Percentiles rank a stretch among this genome's conserved stretches.
phyloP scores from a whole-genome alignment of 116 monocot genomes.

The Dioscorea cayenensis region DNA sequence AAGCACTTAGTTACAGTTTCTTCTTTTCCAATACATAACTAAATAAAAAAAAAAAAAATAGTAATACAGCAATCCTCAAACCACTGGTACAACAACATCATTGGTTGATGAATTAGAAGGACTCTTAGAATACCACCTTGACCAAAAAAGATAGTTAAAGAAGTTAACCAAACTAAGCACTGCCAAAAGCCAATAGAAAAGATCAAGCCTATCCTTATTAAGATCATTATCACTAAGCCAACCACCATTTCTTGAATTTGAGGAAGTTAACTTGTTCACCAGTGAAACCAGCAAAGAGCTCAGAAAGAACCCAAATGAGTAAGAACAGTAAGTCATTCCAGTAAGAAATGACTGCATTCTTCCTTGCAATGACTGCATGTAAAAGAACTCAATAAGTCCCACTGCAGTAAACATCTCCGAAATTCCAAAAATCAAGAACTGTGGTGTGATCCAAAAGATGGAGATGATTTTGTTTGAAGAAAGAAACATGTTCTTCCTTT shows the following conservation, averaged over 20 bases:
- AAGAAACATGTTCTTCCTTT: constrained; percentile 21
- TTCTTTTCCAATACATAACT: no score
- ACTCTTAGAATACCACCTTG: constrained; percentile 43
- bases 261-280: constrained; percentile 56
- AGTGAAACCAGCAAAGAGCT: constrained; percentile 65
- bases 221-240: constrained; percentile 48
- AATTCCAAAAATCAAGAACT: constrained; percentile 67
- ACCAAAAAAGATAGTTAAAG: constrained; percentile 81
- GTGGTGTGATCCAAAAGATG: constrained; percentile 74
- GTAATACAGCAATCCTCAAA: no score
- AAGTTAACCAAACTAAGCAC: constrained; percentile 74
- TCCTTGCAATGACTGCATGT: constrained; percentile 61
- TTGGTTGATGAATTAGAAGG: no score
- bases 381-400: constrained; percentile 92
- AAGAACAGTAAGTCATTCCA: constrained; percentile 80
- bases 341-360: constrained; percentile 80
- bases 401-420: constrained; percentile 92
- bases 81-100: no score
- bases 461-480: constrained; percentile 13
- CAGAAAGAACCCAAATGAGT: constrained; percentile 78
- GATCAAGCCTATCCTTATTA: constrained; percentile 71
- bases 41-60: no score
- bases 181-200: constrained; percentile 80
- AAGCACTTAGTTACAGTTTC: no score
- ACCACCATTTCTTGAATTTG: constrained; percentile 12